Evolutionary conservation across 495 filamentous ascomycete species (phyloP), one percentile per base, ranked within the genome.

Genomic region (Jackrogersella multiformis): DNA sequence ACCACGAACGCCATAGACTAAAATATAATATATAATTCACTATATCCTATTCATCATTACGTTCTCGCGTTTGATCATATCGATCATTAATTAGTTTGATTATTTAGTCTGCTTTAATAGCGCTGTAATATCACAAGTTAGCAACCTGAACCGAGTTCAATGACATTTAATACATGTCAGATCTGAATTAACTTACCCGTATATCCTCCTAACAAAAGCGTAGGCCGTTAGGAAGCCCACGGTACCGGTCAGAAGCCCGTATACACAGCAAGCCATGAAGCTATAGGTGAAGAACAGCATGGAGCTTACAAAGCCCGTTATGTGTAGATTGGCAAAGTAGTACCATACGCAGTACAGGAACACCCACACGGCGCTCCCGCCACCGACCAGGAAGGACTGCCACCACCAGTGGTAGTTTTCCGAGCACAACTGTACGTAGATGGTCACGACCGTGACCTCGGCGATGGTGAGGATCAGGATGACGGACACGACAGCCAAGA

Each of bases 391-490:
- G 80, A 97, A 95, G 66, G 90, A 92, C 73, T 92, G 90, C 93
- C 93, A 97, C 92, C 92, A 96, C 94, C 94, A 97, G 74, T 95
- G 85, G 76, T 96, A 92, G 74, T 97, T 94, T 88, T 93, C 94
- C 9, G 87, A 80, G 78, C 93, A 96, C 20, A 97, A 86, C 74
- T 91, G 89, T 44, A 90, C 87, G 74, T 97, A 97, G 13, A 92
- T 93, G 2, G 88, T 90, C 52, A 97, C 92, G 26, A 97, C 88
- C 1, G 92, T 96, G 56, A 96, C 93, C 81, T 97, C 92, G 52
- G 92, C 86, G 23, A 97, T 87, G 0, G 91, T 92, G 18, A 96
- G 76, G 10, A 95, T 82, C 13, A 94, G 77, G 36, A 97, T 92
- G 0, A 87, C 77, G 18, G 81, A 86, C 24, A 96, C 91, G 13